Evolutionary conservation across 495 filamentous ascomycete genomes (phyloP).

Genomic region (Xylaria intraflava): DNA sequence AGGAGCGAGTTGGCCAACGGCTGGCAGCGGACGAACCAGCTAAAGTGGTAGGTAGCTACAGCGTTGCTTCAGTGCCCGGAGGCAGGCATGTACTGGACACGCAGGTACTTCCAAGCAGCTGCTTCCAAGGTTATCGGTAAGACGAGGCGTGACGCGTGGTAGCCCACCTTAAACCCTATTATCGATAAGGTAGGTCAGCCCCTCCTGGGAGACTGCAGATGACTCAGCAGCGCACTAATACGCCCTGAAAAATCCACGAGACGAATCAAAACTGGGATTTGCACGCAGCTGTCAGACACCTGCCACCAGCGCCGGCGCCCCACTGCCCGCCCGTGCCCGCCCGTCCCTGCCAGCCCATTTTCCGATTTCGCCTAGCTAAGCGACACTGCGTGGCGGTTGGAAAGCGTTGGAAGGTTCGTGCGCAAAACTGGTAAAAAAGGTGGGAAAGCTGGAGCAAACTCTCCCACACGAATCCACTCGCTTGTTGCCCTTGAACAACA

Average conservation of each 20-base stretch:
- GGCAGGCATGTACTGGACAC: no score
- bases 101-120: no score
- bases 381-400: not conserved
- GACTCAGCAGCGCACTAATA: constrained; percentile 14
- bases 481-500: not conserved
- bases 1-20: no score
- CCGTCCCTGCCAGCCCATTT: not conserved
- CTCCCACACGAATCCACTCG: not conserved
- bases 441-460: constrained; percentile 1
- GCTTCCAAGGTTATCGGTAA: not conserved
- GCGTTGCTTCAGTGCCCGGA: no score
- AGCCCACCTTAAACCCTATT: constrained; percentile 4
- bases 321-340: not conserved
- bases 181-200: not conserved
- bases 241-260: constrained; percentile 5
- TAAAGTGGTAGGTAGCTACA: no score
- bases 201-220: not conserved
- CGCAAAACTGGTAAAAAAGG: constrained; percentile 4
- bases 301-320: not conserved
- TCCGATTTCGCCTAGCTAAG: not conserved
- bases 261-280: constrained; percentile 4
- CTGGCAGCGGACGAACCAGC: no score
- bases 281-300: not conserved
- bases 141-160: not conserved
- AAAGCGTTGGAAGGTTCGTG: not conserved